Evolutionary conservation across 805 yeast species (phyloP).

Genomic region (Candida sakaeoensis): DNA sequence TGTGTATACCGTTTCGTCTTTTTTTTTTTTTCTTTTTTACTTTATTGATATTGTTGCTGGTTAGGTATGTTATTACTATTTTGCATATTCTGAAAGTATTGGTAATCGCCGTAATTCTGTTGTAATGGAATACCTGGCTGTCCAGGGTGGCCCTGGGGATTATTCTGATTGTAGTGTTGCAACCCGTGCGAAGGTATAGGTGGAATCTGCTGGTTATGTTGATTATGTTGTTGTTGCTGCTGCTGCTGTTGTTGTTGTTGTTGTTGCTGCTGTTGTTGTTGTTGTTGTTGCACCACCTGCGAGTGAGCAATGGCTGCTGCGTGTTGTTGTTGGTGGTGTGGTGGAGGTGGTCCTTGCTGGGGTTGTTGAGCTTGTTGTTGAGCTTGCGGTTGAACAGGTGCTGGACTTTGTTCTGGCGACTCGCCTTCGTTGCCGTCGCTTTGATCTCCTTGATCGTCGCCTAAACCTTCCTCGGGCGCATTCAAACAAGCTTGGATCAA

Average conservation of each 20-base stretch:
- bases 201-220: conserved; percentile 10
- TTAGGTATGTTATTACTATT: conserved; percentile 41
- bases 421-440: conserved; percentile 51
- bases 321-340: conserved; percentile 31
- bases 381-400: conserved; percentile 20
- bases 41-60: conserved; percentile 56
- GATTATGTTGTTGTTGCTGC: conserved; percentile 15
- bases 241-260: conserved; percentile 18
- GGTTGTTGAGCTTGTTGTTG: conserved; percentile 20
- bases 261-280: too few relatives aligned
- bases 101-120: conserved; percentile 51
- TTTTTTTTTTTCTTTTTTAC: too few relatives aligned
- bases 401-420: conserved; percentile 39
- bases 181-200: conserved; percentile 9
- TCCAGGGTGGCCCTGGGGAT: conserved; percentile 16
- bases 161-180: conserved; percentile 5
- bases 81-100: conserved; percentile 56
- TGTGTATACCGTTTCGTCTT: background rate
- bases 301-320: conserved; percentile 29
- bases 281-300: conserved; percentile 15
- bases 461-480: conserved; percentile 86
- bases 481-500: conserved; percentile 94
- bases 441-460: conserved; percentile 55
- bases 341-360: conserved; percentile 22
- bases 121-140: conserved; percentile 36